Evolutionary conservation across 306 rosid genomes (phyloP).

Genomic region (Vigna hirtella): DNA sequence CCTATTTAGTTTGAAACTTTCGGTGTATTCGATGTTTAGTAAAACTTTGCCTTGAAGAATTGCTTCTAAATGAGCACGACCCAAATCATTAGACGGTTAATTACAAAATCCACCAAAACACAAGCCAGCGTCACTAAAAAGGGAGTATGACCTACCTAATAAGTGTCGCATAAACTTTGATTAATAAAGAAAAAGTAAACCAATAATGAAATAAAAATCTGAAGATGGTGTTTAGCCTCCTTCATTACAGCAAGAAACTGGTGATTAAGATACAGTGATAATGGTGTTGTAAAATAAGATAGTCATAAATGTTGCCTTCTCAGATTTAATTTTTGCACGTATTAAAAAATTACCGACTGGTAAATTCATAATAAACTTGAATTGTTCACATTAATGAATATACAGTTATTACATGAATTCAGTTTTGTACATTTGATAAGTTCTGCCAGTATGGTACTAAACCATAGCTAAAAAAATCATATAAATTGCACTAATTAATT

Average conservation of each 20-base stretch:
- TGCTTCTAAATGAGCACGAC: neutral
- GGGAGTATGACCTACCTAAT: neutral
- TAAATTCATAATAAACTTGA: neutral
- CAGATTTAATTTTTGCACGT: neutral
- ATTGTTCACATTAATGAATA: neutral
- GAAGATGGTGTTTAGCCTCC: neutral
- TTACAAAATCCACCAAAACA: neutral
- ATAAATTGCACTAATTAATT: constrained; percentile 35
- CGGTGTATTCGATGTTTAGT: neutral
- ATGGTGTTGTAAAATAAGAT: neutral
- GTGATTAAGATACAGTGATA: neutral
- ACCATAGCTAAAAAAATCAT: constrained; percentile 2
- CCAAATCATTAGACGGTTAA: neutral
- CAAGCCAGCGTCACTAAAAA: neutral
- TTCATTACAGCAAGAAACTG: neutral
- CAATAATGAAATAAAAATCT: neutral
- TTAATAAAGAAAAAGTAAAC: too few species aligned
- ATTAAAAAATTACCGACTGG: neutral
- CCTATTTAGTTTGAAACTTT: too few species aligned
- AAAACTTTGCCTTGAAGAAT: too few species aligned
- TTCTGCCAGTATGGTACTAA: neutral
- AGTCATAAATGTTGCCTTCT: neutral
- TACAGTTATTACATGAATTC: constrained; percentile 2
- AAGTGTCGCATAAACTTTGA: too few species aligned
- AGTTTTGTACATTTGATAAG: constrained; percentile 54